Percentiles rank a stretch among this genome's conserved stretches.
phyloP scores from a whole-genome alignment of 208 protist genomes.

The Trypanosoma rangeli region DNA sequence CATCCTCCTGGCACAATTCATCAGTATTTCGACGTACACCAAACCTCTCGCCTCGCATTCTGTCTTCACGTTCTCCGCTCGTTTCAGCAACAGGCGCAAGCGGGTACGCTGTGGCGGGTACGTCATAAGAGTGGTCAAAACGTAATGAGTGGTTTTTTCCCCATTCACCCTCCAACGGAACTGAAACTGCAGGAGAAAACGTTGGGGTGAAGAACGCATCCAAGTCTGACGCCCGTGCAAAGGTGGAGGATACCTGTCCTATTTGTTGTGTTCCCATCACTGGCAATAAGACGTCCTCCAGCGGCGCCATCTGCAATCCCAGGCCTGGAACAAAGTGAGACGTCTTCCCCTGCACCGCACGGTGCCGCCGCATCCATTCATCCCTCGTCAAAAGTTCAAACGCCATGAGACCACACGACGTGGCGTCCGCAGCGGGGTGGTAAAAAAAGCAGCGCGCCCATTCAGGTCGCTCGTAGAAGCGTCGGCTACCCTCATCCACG shows the following conservation, averaged over 20 bases:
- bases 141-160: not conserved
- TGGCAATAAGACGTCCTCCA: conserved; percentile 11
- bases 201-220: not conserved
- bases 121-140: not conserved
- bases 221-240: not conserved
- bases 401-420: conserved; percentile 32
- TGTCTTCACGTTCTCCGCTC: not conserved
- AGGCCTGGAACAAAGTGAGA: conserved; percentile 11
- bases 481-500: conserved; percentile 3
- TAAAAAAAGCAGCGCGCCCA: conserved; percentile 78
- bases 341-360: not conserved
- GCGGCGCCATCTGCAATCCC: conserved; percentile 6
- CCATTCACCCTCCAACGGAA: not conserved
- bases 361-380: conserved; percentile 48
- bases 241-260: not conserved
- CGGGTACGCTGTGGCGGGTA: not conserved
- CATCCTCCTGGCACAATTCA: not conserved
- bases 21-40: not conserved
- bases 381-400: conserved; percentile 77
- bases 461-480: conserved; percentile 68
- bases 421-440: conserved; percentile 42
- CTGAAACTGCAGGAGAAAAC: not conserved
- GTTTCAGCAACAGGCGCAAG: not conserved
- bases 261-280: conserved; percentile 7
- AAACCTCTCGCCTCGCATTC: not conserved